These are phyloP conservation scores for Candida schatavii DNA, from an alignment of 805 yeast genomes.

Conservation along the genomic window DNA sequence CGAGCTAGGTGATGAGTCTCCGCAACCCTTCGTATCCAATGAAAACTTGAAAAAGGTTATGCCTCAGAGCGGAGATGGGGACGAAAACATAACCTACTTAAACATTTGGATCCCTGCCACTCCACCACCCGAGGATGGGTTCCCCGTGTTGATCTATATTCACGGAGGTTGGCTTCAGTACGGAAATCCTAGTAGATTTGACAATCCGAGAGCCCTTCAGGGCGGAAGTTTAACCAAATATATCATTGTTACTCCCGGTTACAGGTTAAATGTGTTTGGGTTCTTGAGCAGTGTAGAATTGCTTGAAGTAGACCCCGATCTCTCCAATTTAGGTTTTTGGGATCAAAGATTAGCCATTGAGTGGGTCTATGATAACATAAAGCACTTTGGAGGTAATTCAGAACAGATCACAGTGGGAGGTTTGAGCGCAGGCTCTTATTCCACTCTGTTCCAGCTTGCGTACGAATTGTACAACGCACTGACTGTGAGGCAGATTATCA, in stretches of 20 bases:
- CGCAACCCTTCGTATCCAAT: constrained; percentile 33
- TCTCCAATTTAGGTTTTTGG: constrained; percentile 41
- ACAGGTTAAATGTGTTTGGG: constrained; percentile 36
- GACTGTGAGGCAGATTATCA: constrained; percentile 35
- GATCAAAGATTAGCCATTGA: constrained; percentile 46
- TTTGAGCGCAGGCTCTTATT: constrained; percentile 40
- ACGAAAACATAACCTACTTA: constrained; percentile 29
- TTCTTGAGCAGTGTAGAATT: constrained; percentile 22
- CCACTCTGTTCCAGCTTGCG: constrained; percentile 39
- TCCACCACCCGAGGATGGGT: constrained; percentile 31
- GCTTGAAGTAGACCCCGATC: constrained; percentile 10
- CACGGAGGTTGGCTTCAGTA: constrained; percentile 46
- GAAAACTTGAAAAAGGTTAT: constrained; percentile 13
- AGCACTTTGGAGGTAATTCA: constrained; percentile 47
- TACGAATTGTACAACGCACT: constrained; percentile 40
- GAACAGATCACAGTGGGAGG: constrained; percentile 43
- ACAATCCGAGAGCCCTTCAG: constrained; percentile 21
- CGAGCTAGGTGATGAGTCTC: constrained; percentile 30
- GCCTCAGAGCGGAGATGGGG: constrained; percentile 2
- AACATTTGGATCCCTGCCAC: constrained; percentile 39
- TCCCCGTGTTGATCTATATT: constrained; percentile 40
- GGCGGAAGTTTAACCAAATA: constrained; percentile 27
- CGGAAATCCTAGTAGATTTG: constrained; percentile 23
- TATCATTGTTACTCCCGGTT: constrained; percentile 36
- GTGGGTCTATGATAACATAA: constrained; percentile 45